Conservation (phyloP, 495 filamentous ascomycete species). For the Penicillium malachiteum region DNA sequence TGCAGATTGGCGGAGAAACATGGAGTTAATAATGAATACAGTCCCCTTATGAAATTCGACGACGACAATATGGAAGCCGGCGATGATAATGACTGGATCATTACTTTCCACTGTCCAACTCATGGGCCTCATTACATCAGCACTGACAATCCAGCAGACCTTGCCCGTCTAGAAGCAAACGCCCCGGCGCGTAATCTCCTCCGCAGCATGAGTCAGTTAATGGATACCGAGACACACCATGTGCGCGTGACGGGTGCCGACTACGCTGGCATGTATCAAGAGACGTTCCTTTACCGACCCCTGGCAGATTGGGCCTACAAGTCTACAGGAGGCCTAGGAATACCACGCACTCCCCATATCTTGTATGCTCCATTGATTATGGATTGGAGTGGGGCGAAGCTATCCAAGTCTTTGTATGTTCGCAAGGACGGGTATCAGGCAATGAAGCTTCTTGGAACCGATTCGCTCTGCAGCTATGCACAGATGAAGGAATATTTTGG, state of each 20-base stretch:
- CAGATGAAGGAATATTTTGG: background rate
- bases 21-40: conserved; percentile 3
- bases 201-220: conserved; percentile 8
- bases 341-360: conserved; percentile 2
- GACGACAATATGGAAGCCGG: background rate
- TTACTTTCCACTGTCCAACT: background rate
- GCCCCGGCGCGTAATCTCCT: conserved; percentile 24
- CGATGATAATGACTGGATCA: background rate
- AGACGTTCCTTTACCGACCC: conserved; percentile 24
- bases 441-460: conserved; percentile 26
- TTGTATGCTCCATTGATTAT: conserved; percentile 28
- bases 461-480: conserved; percentile 6
- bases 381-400: conserved; percentile 33
- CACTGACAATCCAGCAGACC: background rate
- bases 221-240: conserved; percentile 5
- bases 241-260: conserved; percentile 28
- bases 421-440: conserved; percentile 24
- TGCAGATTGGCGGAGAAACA: conserved; percentile 29
- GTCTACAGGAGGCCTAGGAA: background rate
- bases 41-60: background rate
- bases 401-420: conserved; percentile 32
- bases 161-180: conserved; percentile 26
- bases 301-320: conserved; percentile 3
- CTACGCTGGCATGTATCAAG: conserved; percentile 31
- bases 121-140: background rate